These are phyloP conservation scores for Tremella yokohamensis DNA, from an alignment of 768 basidiomycete species.

Conservation along the genomic window DNA sequence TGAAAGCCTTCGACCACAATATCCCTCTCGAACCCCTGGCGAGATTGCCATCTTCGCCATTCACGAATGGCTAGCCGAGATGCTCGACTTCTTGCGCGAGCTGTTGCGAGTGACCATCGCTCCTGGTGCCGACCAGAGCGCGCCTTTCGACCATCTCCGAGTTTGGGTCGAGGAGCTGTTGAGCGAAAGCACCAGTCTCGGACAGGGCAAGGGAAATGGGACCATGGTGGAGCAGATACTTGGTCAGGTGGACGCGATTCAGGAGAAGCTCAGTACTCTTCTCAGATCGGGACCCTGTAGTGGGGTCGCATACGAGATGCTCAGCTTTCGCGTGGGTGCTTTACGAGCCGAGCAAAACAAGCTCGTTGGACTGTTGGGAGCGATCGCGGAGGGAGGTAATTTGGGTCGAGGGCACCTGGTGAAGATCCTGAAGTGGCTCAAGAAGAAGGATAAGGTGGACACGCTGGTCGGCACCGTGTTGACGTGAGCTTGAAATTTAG, in stretches of 20 bases:
- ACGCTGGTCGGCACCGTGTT: slow-evolving; percentile 25
- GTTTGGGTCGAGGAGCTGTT: slow-evolving; percentile 33
- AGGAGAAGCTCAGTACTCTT: slow-evolving; percentile 17
- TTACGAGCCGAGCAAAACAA: slow-evolving; percentile 35
- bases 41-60: slow-evolving; percentile 37
- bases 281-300: slow-evolving; percentile 13
- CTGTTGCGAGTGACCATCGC: slow-evolving; percentile 28
- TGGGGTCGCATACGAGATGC: slow-evolving; percentile 28
- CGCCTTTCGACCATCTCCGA: slow-evolving; percentile 26
- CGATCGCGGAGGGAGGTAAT: slow-evolving; percentile 28
- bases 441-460: slow-evolving; percentile 33
- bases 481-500: slow-evolving; percentile 17
- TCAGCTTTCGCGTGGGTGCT: slow-evolving; percentile 30
- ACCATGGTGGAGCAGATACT: slow-evolving; percentile 40
- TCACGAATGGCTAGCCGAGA: slow-evolving; percentile 26
- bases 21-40: slow-evolving; percentile 28
- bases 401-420: slow-evolving; percentile 40
- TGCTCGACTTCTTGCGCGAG: slow-evolving; percentile 35
- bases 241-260: slow-evolving; percentile 30
- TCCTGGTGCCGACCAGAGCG: slow-evolving; percentile 18
- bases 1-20: slow-evolving; percentile 26
- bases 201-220: slow-evolving; percentile 29
- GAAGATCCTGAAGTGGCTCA: slow-evolving; percentile 41
- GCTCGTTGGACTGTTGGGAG: slow-evolving; percentile 26
- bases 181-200: slow-evolving; percentile 16